Evolutionary conservation across 1,284 basidiomycete species (phyloP), one percentile per base, ranked within the genome.

Genomic region (Puccinia novopanici): DNA sequence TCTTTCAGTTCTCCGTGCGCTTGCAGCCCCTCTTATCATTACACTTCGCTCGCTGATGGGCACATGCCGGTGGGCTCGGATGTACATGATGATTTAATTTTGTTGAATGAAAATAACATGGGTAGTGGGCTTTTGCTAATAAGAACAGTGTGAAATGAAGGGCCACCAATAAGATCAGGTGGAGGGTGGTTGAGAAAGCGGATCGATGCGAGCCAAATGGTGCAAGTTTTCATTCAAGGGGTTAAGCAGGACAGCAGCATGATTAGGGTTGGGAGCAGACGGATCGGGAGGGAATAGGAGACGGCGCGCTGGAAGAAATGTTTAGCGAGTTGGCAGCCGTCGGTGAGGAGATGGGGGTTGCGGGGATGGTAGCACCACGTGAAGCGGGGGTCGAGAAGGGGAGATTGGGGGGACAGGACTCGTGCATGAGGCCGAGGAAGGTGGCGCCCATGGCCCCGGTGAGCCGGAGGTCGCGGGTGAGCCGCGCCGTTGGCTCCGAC

Each of bases 361-460:
- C 34, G 34, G 34, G 34, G 34, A 34, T 34, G 34, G 37, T 71
- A 71, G 27, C 72, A 74, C 72, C 72, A 74, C 2, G 45, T 48
- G 24, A 61, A 55, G 40, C 15, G 19, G 30, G 34, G 0, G 24
- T 45, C n/a, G 40, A 59, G 57, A 34, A 17, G 27, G 6, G 68
- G 19, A 15, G 68, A 71, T 57, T 55, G 2, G 37, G 30, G 19
- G 76, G 68, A 52, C 68, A 79, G 0, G 40, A 50, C 40, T 70
- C 76, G 48, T 48, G 63, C 24, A 34, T 63, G 12, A 79, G 65
- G 22, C 76, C 76, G 5, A 79, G 42, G 15, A 79, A 48, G 19
- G 48, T 79, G 2, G 67, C 57, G 10, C 52, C 68, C 76, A 79
- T 79, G 12, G 55, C n/a, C 48, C 37, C 76, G 4, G 76, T 79